Evolutionary conservation across 768 basidiomycete genomes (phyloP), one percentile per base, ranked within the genome.

Genomic region (Pisolithus sp.): DNA sequence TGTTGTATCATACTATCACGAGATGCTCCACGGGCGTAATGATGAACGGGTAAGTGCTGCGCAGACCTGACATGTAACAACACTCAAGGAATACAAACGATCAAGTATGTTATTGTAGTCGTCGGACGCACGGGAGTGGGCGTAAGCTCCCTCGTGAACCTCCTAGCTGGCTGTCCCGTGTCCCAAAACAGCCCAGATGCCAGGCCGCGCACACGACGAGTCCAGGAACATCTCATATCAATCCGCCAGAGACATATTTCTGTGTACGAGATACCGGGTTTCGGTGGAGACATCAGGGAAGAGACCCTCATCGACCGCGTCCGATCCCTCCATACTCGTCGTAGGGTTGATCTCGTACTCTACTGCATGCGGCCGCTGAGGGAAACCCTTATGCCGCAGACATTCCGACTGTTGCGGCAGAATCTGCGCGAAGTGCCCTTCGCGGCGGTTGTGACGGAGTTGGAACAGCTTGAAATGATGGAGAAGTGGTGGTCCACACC

Each of bases 381-480:
- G 21, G 55, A 57, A n/a, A 59, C 40, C 21, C 3, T 31, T 20
- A 24, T 17, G 38, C 49, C 49, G 8, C 13, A 30, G 26, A 41
- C 28, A 7, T 39, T 36, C 39, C 4, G 7, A 8, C n/a, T 13
- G 28, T 37, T 49, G 6, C 38, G 39, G 17, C 5, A n/a, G 7
- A 18, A 8, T 10, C 39, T 37, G 24, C 15, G 7, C 5, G 31
- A 60, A 28, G 73, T 73, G 4, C 73, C 69, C 2, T 61, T 69
- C n/a, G 60, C 67, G 0, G 46, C 73, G 5, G 69, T 68, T 6
- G 57, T 72, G 7, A 73, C 70, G 0, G 66, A 69, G 17, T 57
- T 74, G 15, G 73, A 72, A 50, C 38, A 62, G 18, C 6, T 28
- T 3, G 46, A 15, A 7, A 23, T 15, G 10, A 71, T 66, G 68